Base-by-base conservation (phyloP, 768 basidiomycete species). In the Mycena olivaceomarginata region DNA sequence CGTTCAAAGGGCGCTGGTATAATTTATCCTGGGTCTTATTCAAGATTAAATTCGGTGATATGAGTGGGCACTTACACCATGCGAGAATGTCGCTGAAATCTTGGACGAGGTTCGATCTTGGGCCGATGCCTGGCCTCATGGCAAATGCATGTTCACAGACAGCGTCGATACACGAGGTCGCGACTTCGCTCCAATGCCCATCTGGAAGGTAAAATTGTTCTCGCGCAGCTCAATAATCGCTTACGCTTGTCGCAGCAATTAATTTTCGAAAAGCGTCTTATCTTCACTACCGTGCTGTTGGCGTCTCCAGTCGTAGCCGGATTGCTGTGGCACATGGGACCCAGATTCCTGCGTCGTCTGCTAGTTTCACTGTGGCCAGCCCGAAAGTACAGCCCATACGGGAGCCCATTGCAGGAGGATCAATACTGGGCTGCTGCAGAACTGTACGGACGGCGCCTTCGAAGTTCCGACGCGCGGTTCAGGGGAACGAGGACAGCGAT, bases 391-490 rank as follows among this genome's bases (percentile, higher is more conserved):
- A 43, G 10, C 9, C n/a, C n/a, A n/a, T n/a, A n/a, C n/a, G n/a
- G n/a, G n/a, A n/a, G n/a, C n/a, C n/a, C 64, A 0, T 20, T 37
- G 45, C 48, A 79, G 13, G 75, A 77, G 57, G 75, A 70, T 16
- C 53, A 39, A 43, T 79, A 79, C 51, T 79, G 78, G 78, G 60
- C 40, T 15, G 70, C 72, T 1, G 78, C 78, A 20, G 60, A 74
- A 22, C 56, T n/a, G 39, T 53, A 77, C 41, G 68, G 75, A 25
- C 68, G 60, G 16, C 64, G 68, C 2, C 66, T 79, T 46, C 78
- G 62, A 12, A 43, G 56, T 18, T 79, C 78, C 16, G 78, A 79
- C 45, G 78, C 72, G 22, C 75, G 72, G 12, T 76, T 76, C 59
- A 64, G 43, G n/a, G 67, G 67, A 11, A 41, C 57, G 40, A 60